Base-by-base conservation (phyloP, 2,329 filamentous ascomycete species). In the Trichoderma lentiforme region DNA sequence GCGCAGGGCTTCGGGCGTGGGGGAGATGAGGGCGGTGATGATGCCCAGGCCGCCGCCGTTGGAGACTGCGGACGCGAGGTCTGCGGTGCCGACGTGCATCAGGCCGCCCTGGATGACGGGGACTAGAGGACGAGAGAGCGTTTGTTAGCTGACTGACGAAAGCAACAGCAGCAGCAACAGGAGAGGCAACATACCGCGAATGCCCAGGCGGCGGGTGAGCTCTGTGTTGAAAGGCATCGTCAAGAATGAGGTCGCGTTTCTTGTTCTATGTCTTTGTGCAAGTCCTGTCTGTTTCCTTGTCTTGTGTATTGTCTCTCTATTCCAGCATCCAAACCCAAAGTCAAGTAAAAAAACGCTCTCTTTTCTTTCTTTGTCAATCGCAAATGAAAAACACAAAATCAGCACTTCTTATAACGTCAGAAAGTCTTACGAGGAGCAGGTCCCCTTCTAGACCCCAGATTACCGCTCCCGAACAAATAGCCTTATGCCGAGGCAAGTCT, bases 21-120 rank as follows among this genome's bases (percentile, higher is more conserved):
- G 93, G 88, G 97, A 97, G 69, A 97, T 98, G 79, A 98, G 90
- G 62, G 92, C 93, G 34, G 93, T 96, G 82, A 96, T 88, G 79
- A 96, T 90, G 78, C 93, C 93, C 70, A 96, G 86, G 62, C 92
- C 93, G 75, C 93, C 93, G n/a, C 93, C 92, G 82, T 94, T 93
- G 79, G 89, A 92, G 74, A 94, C 92, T 75, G 92, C 92, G 63
- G 90, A 87, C 74, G 92, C 92, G 76, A 94, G 86, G 81, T 93
- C 92, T 65, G 93, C 93, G 77, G 93, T 94, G 72, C 93, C 93
- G 74, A 95, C 89, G 87, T 93, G 92, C 88, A 93, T 91, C 93
- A 96, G 95, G 78, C 93, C 93, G 80, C 93, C 93, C 82, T 96
- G 93, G 72, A 96, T 91, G 73, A 96, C 86, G 77, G 93, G 93